phyloP scores from a whole-genome alignment of 2,329 filamentous ascomycete species.

The Diaporthe aspalathi region DNA sequence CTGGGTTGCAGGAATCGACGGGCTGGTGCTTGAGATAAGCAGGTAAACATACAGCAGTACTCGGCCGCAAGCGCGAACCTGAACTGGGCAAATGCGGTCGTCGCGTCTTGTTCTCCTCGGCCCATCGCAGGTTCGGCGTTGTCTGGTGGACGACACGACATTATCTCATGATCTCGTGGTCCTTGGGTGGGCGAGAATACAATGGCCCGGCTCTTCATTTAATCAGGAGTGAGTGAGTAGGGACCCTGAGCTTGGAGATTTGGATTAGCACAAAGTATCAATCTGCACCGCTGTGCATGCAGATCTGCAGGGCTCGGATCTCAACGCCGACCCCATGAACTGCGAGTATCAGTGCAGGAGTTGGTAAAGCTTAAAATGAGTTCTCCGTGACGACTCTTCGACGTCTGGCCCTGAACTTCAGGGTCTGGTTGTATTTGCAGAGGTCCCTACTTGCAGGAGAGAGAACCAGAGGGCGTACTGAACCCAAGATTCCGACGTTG shows the following conservation, averaged over 20 bases:
- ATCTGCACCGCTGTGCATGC: neutral
- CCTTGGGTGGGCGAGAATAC: neutral
- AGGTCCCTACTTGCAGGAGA: no score
- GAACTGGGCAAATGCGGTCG: neutral
- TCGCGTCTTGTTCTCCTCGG: neutral
- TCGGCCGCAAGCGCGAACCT: neutral
- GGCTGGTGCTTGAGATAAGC: slow-evolving; percentile 23
- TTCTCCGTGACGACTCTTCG: neutral
- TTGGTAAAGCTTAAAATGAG: slow-evolving; percentile 21
- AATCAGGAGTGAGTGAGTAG: neutral
- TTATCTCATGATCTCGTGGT: neutral
- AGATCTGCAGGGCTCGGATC: slow-evolving; percentile 23
- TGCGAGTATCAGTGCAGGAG: slow-evolving; percentile 22
- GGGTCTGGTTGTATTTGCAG: no score
- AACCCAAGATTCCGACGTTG: slow-evolving; percentile 19
- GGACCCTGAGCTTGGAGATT: neutral
- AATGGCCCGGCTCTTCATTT: neutral
- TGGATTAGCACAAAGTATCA: slow-evolving; percentile 13
- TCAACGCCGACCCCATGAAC: neutral
- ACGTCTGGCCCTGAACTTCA: neutral
- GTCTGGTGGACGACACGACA: neutral
- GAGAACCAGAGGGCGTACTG: no score
- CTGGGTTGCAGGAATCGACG: slow-evolving; percentile 28
- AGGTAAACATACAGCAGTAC: neutral
- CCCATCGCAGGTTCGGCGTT: neutral